A percentile compares a stretch with the other conserved stretches of the same genome.
Evolutionary conservation across 2,329 filamentous ascomycete genomes (phyloP).

Genomic region (Lasiodiplodia citricola): DNA sequence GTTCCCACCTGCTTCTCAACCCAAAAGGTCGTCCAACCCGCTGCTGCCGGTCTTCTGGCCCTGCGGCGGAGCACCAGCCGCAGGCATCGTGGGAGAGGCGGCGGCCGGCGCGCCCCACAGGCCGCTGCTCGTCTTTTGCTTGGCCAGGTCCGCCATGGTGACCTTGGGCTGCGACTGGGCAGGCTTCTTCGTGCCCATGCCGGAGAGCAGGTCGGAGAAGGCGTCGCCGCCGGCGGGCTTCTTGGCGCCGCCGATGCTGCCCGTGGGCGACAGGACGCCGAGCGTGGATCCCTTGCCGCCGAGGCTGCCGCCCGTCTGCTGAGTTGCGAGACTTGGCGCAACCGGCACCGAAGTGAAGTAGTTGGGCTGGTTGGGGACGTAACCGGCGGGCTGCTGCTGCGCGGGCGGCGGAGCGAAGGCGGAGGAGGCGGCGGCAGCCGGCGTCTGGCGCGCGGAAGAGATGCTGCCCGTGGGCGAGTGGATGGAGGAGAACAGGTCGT

Average conservation of each 20-base stretch:
- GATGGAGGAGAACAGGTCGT: slow-evolving; percentile 80
- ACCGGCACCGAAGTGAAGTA: slow-evolving; percentile 86
- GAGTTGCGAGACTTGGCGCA: slow-evolving; percentile 32
- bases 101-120: slow-evolving; percentile 76
- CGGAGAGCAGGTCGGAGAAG: slow-evolving; percentile 87
- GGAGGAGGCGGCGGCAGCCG: slow-evolving; percentile 56
- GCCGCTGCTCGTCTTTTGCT: slow-evolving; percentile 93
- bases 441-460: slow-evolving; percentile 51
- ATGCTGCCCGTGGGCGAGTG: slow-evolving; percentile 69
- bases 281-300: slow-evolving; percentile 42
- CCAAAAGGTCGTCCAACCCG: slow-evolving; percentile 23
- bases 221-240: slow-evolving; percentile 73
- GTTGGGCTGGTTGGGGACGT: slow-evolving; percentile 82
- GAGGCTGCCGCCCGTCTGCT: slow-evolving; percentile 39
- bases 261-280: slow-evolving; percentile 43
- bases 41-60: slow-evolving; percentile 22
- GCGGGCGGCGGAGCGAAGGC: slow-evolving; percentile 41
- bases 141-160: slow-evolving; percentile 92
- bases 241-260: slow-evolving; percentile 43
- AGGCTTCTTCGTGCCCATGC: slow-evolving; percentile 69
- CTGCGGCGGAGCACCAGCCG: not conserved
- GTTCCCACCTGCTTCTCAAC: not conserved
- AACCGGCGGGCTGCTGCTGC: slow-evolving; percentile 63
- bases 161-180: slow-evolving; percentile 68
- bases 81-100: not conserved